Percentiles rank a stretch among this genome's conserved stretches.
phyloP scores from a whole-genome alignment of 257 asterid species.

The Scutellaria barbata region DNA sequence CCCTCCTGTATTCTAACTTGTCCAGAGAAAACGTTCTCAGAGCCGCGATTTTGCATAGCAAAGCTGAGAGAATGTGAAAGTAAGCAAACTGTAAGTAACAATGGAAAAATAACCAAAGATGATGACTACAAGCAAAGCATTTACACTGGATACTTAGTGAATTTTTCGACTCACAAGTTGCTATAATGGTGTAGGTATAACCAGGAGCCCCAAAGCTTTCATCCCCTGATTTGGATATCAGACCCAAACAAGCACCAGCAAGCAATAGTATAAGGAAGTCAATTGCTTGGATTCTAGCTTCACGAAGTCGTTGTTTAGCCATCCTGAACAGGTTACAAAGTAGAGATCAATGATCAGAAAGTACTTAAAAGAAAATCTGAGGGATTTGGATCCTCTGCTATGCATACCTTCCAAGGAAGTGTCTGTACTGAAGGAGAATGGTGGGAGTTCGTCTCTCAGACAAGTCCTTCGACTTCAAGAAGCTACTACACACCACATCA shows the following conservation, averaged over 20 bases:
- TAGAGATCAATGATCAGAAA: constrained; percentile 23
- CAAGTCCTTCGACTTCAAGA: constrained; percentile 72
- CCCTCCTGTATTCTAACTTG: constrained; percentile 65
- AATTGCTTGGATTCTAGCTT: constrained; percentile 77
- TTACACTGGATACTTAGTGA: neutral
- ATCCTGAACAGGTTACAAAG: constrained; percentile 51
- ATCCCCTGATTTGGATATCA: constrained; percentile 68
- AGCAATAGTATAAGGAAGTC: constrained; percentile 83
- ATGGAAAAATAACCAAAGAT: neutral
- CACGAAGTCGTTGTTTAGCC: constrained; percentile 84
- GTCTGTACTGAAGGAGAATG: constrained; percentile 61
- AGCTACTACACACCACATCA: constrained; percentile 59
- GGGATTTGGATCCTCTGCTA: no score
- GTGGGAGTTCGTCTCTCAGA: constrained; percentile 74
- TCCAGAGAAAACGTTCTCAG: constrained; percentile 69
- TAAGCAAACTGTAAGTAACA: neutral
- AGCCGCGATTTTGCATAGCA: constrained; percentile 70
- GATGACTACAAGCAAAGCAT: neutral
- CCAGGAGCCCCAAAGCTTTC: constrained; percentile 87
- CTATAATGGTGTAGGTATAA: constrained; percentile 85
- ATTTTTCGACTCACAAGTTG: constrained; percentile 69
- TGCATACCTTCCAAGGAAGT: constrained; percentile 89
- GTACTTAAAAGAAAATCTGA: neutral
- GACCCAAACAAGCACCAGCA: constrained; percentile 95
- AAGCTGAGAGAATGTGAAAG: constrained; percentile 44